Evolutionary conservation across 1,284 basidiomycete species (phyloP).

Genomic region (Sanghuangporus sanghuang): DNA sequence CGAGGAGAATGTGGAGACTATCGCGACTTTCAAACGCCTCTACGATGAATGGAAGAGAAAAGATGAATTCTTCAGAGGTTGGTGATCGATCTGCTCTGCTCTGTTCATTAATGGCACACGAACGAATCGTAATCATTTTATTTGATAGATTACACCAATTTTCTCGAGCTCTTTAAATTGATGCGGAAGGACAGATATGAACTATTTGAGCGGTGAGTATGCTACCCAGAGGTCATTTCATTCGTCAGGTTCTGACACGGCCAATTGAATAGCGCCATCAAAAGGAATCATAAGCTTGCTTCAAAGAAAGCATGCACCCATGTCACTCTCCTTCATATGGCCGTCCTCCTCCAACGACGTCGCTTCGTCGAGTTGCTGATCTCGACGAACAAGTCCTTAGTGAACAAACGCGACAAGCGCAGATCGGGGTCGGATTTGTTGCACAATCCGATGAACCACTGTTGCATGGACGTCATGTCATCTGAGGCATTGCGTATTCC

Average conservation of each 20-base stretch:
- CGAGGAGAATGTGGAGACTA: not conserved
- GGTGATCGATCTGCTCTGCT: not conserved
- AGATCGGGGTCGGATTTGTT: not conserved
- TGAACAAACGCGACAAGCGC: not conserved
- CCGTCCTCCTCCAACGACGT: slow-evolving; percentile 5
- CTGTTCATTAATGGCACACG: not conserved
- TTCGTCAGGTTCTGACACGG: not conserved
- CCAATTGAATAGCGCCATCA: not conserved
- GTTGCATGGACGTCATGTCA: no score
- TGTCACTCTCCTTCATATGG: slow-evolving; percentile 7
- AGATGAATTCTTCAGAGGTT: not conserved
- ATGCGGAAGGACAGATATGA: not conserved
- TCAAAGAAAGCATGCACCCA: not conserved
- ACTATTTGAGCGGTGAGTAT: not conserved
- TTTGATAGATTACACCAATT: not conserved
- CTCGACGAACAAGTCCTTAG: not conserved
- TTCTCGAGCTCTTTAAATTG: not conserved
- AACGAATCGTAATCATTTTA: not conserved
- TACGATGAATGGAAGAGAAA: not conserved
- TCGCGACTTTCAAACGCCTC: not conserved
- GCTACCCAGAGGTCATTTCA: not conserved
- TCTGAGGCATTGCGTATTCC: not conserved
- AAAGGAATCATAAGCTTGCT: not conserved
- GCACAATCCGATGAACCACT: no score
- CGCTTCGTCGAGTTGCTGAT: not conserved